A percentile compares a stretch with the other conserved stretches of the same genome.
phyloP scores from a whole-genome alignment of 1,284 basidiomycete genomes.

The Ceratobasidium sp. region DNA sequence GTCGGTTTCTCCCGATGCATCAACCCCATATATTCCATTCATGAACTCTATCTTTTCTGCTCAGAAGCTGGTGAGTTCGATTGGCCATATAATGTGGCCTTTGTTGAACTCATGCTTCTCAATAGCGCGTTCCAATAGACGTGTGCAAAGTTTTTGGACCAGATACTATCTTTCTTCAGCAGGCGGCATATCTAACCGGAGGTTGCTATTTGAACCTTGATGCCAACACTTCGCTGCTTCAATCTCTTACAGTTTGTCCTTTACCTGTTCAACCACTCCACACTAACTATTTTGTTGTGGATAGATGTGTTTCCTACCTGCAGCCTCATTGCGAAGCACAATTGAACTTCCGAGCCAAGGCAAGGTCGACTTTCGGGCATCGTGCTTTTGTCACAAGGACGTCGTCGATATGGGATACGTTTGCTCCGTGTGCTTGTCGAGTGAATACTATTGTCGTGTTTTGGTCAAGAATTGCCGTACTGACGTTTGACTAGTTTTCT shows the following conservation, averaged over 20 bases:
- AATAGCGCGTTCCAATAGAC: slow-evolving; percentile 92
- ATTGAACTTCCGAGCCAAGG: slow-evolving; percentile 92
- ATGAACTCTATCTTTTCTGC: slow-evolving; percentile 99
- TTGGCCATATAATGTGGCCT: neutral
- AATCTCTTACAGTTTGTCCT: slow-evolving; percentile 81
- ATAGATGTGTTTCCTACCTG: slow-evolving; percentile 91
- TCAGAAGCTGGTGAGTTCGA: slow-evolving; percentile 81
- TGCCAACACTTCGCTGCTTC: slow-evolving; percentile 81
- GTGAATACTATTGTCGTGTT: slow-evolving; percentile 86
- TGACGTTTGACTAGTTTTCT: slow-evolving; percentile 71
- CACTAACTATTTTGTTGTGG: slow-evolving; percentile 3
- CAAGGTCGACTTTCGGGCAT: slow-evolving; percentile 94
- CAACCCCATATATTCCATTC: slow-evolving; percentile 91
- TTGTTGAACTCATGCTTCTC: slow-evolving; percentile 12
- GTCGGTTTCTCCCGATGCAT: slow-evolving; percentile 88
- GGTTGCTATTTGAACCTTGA: slow-evolving; percentile 91
- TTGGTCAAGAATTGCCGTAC: neutral
- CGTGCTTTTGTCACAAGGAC: slow-evolving; percentile 98
- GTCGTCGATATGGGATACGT: slow-evolving; percentile 98
- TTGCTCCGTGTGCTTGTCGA: slow-evolving; percentile 94
- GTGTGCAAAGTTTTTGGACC: slow-evolving; percentile 91
- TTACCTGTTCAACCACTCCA: neutral
- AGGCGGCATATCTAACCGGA: slow-evolving; percentile 93
- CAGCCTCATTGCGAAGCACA: slow-evolving; percentile 76
- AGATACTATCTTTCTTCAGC: slow-evolving; percentile 95